Percentiles rank a stretch among this genome's conserved stretches.
These are phyloP conservation scores for Backusella tuberculispora DNA, from an alignment of 192 early-diverging fungal species.

Conservation along the genomic window DNA sequence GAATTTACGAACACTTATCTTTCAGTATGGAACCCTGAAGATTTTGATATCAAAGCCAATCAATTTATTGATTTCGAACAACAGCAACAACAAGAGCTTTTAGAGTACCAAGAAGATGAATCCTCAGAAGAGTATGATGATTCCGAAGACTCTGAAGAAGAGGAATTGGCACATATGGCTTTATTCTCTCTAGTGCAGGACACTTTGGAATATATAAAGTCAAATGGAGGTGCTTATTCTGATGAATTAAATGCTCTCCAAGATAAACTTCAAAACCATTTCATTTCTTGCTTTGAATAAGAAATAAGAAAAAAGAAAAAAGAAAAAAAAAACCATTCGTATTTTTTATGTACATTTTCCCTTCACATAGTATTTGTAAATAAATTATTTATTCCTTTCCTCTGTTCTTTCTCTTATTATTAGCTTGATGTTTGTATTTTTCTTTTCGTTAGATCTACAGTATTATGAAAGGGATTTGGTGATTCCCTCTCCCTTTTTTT, in stretches of 20 bases:
- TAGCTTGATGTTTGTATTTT: neutral
- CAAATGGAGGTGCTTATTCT: neutral
- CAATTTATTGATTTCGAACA: neutral
- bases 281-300: constrained; percentile 10
- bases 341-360: neutral
- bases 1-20: neutral
- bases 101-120: constrained; percentile 12
- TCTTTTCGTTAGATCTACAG: no score
- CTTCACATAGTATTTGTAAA: neutral
- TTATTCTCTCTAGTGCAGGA: constrained; percentile 16
- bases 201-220: constrained; percentile 20
- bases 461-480: no score
- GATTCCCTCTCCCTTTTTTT: no score
- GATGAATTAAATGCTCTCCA: constrained; percentile 10
- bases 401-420: neutral
- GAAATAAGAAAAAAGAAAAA: no score
- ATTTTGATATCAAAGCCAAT: neutral
- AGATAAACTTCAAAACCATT: constrained; percentile 4
- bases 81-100: neutral
- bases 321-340: neutral
- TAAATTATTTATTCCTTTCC: neutral
- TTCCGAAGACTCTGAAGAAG: constrained; percentile 6
- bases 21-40: neutral
- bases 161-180: neutral
- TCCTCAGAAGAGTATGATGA: constrained; percentile 11